Conservation (phyloP, 108 stramenopile genomes). For the Nitzschia sp. region DNA sequence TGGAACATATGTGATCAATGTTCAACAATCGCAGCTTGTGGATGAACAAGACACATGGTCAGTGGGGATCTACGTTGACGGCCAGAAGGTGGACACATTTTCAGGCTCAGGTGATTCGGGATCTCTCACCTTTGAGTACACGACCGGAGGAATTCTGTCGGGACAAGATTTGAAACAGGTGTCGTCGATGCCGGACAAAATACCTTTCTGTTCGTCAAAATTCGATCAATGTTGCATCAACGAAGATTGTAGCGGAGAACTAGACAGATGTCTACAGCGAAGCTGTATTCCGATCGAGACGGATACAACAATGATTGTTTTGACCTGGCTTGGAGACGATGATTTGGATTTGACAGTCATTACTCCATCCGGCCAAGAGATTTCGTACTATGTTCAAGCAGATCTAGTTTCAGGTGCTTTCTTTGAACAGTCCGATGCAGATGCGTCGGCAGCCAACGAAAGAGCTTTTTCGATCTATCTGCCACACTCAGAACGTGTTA, state of each 20-base stretch:
- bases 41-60: constrained; percentile 23
- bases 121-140: constrained; percentile 17
- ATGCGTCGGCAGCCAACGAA: background rate
- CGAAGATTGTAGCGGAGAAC: constrained; percentile 9
- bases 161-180: background rate
- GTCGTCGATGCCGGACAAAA: background rate
- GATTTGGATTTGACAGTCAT: constrained; percentile 19
- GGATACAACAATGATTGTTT: constrained; percentile 12
- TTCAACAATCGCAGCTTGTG: background rate
- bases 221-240: constrained; percentile 29
- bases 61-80: constrained; percentile 18
- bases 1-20: constrained; percentile 18
- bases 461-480: no score
- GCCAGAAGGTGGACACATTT: constrained; percentile 10
- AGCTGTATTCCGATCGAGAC: constrained; percentile 8
- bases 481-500: constrained; percentile 3
- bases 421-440: constrained; percentile 12
- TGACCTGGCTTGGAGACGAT: constrained; percentile 32
- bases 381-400: constrained; percentile 1
- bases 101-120: constrained; percentile 27
- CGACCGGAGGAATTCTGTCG: background rate
- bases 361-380: constrained; percentile 6
- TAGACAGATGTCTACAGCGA: constrained; percentile 20
- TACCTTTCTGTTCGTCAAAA: constrained; percentile 2
- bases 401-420: constrained; percentile 25